A percentile compares a stretch with the other conserved stretches of the same genome.
Evolutionary conservation across 441 rosid genomes (phyloP).

Genomic region (Melastoma candidum): DNA sequence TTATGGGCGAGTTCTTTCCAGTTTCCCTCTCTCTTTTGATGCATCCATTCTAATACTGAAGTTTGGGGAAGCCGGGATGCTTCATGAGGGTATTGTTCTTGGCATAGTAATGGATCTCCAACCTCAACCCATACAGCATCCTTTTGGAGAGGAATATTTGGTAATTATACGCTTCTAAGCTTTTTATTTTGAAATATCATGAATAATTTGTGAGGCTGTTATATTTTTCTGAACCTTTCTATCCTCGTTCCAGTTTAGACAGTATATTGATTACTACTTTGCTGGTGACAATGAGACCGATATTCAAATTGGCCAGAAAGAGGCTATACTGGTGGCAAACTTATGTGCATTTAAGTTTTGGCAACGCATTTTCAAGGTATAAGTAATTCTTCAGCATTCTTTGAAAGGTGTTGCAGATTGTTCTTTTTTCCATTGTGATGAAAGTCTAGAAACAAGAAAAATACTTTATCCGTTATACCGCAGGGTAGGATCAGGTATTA

Average conservation of each 20-base stretch:
- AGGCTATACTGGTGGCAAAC: slow-evolving; percentile 55
- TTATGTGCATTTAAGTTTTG: slow-evolving; percentile 81
- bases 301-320: slow-evolving; percentile 49
- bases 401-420: no score
- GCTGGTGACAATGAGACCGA: slow-evolving; percentile 33
- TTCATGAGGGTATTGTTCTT: slow-evolving; percentile 80
- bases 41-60: slow-evolving; percentile 67
- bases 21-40: slow-evolving; percentile 79
- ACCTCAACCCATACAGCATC: slow-evolving; percentile 74
- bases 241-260: slow-evolving; percentile 44
- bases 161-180: slow-evolving; percentile 30
- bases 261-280: slow-evolving; percentile 40
- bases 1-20: slow-evolving; percentile 77
- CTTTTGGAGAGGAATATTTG: slow-evolving; percentile 72
- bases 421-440: no score
- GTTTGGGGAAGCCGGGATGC: slow-evolving; percentile 76
- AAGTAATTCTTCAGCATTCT: background rate
- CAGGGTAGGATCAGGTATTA: no score
- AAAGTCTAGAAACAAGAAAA: no score
- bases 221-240: slow-evolving; percentile 10
- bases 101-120: slow-evolving; percentile 77
- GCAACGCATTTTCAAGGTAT: slow-evolving; percentile 78
- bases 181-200: slow-evolving; percentile 10
- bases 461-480: no score
- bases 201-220: slow-evolving; percentile 12